These are phyloP conservation scores for Nyctanthes arbortristis DNA, from an alignment of 257 asterid species.

Conservation along the genomic window DNA sequence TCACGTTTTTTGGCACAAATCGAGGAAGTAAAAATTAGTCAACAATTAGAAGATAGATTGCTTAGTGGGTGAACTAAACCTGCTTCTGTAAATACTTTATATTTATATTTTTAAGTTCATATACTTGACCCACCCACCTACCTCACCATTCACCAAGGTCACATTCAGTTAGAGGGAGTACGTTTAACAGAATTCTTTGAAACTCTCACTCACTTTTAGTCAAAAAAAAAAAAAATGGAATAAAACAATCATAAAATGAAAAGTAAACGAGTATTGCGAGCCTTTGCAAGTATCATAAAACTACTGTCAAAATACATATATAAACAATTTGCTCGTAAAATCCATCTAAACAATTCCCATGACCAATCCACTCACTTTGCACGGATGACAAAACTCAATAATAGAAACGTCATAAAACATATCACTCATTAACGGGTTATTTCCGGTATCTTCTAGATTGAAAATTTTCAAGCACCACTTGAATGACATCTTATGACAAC, in stretches of 20 bases:
- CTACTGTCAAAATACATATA: too few species aligned
- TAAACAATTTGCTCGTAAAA: too few species aligned
- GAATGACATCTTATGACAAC: too few species aligned
- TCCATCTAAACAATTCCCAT: too few species aligned
- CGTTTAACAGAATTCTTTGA: background rate
- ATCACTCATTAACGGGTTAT: too few species aligned
- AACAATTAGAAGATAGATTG: background rate
- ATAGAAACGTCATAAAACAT: too few species aligned
- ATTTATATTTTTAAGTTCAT: background rate
- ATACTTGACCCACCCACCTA: background rate
- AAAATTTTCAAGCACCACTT: too few species aligned
- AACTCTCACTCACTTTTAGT: background rate
- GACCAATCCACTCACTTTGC: too few species aligned
- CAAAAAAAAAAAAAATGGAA: background rate
- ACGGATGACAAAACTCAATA: too few species aligned
- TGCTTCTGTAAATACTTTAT: background rate
- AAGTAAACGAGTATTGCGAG: too few species aligned
- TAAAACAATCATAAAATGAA: background rate
- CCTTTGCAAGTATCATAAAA: too few species aligned
- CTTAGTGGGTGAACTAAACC: slow-evolving; percentile 18
- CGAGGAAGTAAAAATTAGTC: background rate
- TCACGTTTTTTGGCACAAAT: background rate
- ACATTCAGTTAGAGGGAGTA: slow-evolving; percentile 5
- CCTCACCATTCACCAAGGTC: slow-evolving; percentile 7
- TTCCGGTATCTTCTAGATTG: too few species aligned